Percentiles rank a stretch among this genome's conserved stretches.
Evolutionary conservation across 2,329 filamentous ascomycete genomes (phyloP).

Genomic region (Nothopassalora personata): DNA sequence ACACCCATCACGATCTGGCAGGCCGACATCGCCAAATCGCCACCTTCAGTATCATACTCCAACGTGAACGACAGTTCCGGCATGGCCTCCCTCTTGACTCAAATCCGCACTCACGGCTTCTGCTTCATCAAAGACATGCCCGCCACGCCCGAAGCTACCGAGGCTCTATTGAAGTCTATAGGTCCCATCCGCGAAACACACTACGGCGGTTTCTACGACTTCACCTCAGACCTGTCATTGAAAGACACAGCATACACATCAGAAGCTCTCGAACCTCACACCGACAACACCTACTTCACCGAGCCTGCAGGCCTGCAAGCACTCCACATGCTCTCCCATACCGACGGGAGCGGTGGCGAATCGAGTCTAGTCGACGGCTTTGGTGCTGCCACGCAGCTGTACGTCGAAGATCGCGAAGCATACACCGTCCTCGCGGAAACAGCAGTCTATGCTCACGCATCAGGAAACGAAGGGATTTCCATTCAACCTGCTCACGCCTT

Average conservation of each 20-base stretch:
- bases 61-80: conserved; percentile 14
- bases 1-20: conserved; percentile 22
- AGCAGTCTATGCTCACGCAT: conserved; percentile 71
- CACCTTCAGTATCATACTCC: conserved; percentile 26
- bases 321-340: conserved; percentile 85
- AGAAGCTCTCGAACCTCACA: conserved; percentile 75
- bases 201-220: conserved; percentile 84
- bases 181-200: conserved; percentile 85
- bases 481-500: conserved; percentile 67
- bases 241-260: conserved; percentile 70
- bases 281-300: conserved; percentile 92
- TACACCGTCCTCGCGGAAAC: conserved; percentile 55
- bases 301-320: conserved; percentile 88
- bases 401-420: conserved; percentile 48
- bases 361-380: conserved; percentile 86
- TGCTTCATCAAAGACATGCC: conserved; percentile 70
- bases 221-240: conserved; percentile 78
- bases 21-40: conserved; percentile 20
- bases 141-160: conserved; percentile 62
- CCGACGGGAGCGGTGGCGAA: conserved; percentile 62
- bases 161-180: conserved; percentile 72
- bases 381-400: conserved; percentile 59
- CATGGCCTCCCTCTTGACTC: conserved; percentile 23
- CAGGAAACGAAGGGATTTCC: conserved; percentile 76
- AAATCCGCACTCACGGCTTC: conserved; percentile 59